A percentile compares a stretch with the other conserved stretches of the same genome.
Evolutionary conservation across 495 filamentous ascomycete species (phyloP).

Genomic region (Echria macrotheca): DNA sequence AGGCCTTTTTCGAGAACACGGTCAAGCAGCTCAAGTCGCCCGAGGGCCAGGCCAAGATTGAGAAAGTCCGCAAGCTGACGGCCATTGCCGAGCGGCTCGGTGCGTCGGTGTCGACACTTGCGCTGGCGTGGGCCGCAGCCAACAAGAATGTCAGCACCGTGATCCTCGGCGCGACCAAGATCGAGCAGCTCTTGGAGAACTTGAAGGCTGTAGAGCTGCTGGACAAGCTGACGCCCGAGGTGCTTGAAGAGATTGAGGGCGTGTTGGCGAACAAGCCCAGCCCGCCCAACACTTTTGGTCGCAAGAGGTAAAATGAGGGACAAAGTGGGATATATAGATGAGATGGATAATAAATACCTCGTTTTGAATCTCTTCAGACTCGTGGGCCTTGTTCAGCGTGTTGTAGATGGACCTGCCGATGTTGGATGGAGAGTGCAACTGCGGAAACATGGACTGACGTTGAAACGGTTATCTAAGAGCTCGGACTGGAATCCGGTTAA

Average conservation of each 20-base stretch:
- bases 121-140: slow-evolving; percentile 70
- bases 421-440: too few relatives aligned
- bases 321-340: too few relatives aligned
- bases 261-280: slow-evolving; percentile 31
- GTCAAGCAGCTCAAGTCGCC: slow-evolving; percentile 31
- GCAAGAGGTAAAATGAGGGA: slow-evolving; percentile 13
- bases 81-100: slow-evolving; percentile 63
- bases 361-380: too few relatives aligned
- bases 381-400: not conserved
- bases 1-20: slow-evolving; percentile 34
- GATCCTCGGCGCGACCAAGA: slow-evolving; percentile 66
- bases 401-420: not conserved
- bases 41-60: slow-evolving; percentile 33
- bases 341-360: too few relatives aligned
- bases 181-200: slow-evolving; percentile 67
- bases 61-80: slow-evolving; percentile 47
- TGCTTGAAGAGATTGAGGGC: slow-evolving; percentile 66
- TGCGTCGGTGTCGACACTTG: slow-evolving; percentile 51
- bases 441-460: too few relatives aligned
- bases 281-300: slow-evolving; percentile 14
- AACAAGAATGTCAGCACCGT: slow-evolving; percentile 69
- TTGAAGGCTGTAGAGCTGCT: slow-evolving; percentile 57
- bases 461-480: too few relatives aligned
- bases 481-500: too few relatives aligned
- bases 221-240: slow-evolving; percentile 60